Base-by-base conservation (phyloP, 805 yeast genomes). In the Kodamaea sagamina region DNA sequence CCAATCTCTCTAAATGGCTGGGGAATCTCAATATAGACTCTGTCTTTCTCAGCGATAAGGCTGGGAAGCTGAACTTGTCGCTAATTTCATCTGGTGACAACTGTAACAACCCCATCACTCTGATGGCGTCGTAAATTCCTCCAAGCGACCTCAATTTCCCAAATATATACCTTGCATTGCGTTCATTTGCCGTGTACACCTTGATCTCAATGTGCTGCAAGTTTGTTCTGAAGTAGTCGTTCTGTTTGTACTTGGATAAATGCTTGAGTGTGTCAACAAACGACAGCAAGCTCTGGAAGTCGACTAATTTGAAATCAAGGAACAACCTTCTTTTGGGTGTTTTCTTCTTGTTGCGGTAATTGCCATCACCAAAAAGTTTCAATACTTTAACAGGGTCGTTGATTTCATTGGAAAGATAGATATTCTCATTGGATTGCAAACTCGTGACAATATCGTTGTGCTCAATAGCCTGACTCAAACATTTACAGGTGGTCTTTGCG, bases 61-160 rank as follows among this genome's bases (percentile, higher is more conserved):
- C 7, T 36, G 36, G 29, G 26, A 15, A 38, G 4, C 32, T 24
- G 15, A 18, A 31, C 32, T 22, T 32, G 6, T 36, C 24, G 3
- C 12, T 31, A 9, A 21, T 17, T 4, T 41, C 37, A 15, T 34
- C 43, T 11, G 13, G 22, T 9, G 16, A 18, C n/a, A 47, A 19
- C 12, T 21, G 36, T 16, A 43, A 34, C 9, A 47, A 34, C 4
- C 49, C 49, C 21, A 47, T 19, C 2, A 41, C 39, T 18, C 32
- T 40, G 11, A 47, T 38, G 5, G 27, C 12, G 17, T 43, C 35
- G 25, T 43, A 43, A 13, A 43, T 17, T n/a, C 15, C 21, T 7
- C 41, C 41, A n/a, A 35, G 31, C 5, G 36, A 19, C 17, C 39
- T 36, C 22, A 47, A 34, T 10, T 37, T 34, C 4, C 31, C 36